A percentile compares a stretch with the other conserved stretches of the same genome.
These are phyloP conservation scores for Coelastrella sp. DNA, from an alignment of 139 green algal genomes.

Conservation along the genomic window DNA sequence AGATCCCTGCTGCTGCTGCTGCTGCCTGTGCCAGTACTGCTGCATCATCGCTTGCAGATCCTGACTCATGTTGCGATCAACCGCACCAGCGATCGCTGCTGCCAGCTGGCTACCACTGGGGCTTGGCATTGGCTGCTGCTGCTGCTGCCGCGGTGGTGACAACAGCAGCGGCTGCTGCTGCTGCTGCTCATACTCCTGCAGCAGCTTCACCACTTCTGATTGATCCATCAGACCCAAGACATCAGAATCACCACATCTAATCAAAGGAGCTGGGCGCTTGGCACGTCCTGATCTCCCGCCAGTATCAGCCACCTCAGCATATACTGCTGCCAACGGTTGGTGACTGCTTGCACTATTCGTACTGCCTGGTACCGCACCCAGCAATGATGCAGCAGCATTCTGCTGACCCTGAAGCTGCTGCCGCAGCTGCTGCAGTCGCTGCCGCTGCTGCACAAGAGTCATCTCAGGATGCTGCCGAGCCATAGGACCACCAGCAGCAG, in stretches of 20 bases:
- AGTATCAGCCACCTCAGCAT: neutral
- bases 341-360: too few relatives aligned
- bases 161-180: neutral
- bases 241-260: slow-evolving; percentile 37
- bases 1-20: slow-evolving; percentile 22
- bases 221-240: slow-evolving; percentile 26
- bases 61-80: neutral
- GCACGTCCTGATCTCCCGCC: neutral
- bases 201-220: neutral
- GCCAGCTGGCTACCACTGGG: slow-evolving; percentile 2
- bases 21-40: neutral
- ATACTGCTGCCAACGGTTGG: too few relatives aligned
- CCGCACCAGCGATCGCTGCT: neutral
- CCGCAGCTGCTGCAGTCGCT: slow-evolving; percentile 32
- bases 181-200: slow-evolving; percentile 22
- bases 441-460: neutral
- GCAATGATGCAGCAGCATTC: neutral
- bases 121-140: neutral
- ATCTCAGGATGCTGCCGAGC: slow-evolving; percentile 35
- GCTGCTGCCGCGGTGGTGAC: slow-evolving; percentile 8
- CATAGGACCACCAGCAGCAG: neutral
- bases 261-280: slow-evolving; percentile 32
- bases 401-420: slow-evolving; percentile 25
- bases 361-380: neutral
- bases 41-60: slow-evolving; percentile 13